Evolutionary conservation across 2,329 filamentous ascomycete species (phyloP), one percentile per base, ranked within the genome.

Genomic region (Trichoderma koningii): DNA sequence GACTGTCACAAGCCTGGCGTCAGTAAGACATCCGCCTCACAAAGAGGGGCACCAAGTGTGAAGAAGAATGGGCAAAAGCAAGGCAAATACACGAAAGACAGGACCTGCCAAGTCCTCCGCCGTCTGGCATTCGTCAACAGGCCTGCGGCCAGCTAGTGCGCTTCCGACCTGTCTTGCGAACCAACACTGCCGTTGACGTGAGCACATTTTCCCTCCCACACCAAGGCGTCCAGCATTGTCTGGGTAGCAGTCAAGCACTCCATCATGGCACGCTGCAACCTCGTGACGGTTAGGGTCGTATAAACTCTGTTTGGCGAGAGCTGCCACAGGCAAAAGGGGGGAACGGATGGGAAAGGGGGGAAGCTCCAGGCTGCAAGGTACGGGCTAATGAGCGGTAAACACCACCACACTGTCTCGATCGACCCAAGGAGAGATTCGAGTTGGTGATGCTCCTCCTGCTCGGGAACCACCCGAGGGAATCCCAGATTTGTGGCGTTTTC

Each of bases 311-410:
- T 57, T 52, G 47, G 57, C 38, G 48, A 44, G 17, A 34, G 34
- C 28, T 52, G 57, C 52, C 34, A 62, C 57, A 34, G 21, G 23
- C n/a, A 57, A 57, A 19, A n/a, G 41, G 21, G 15, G 14, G 38
- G 21, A 6, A 38, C 34, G 34, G 10, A 9, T 38, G 34, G 10
- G 12, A 38, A 34, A 10, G 34, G 34, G 10, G 10, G 34, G 34
- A 10, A 3, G 7, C 34, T 26, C 30, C n/a, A 30, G 59, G 59
- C 59, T 62, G 59, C 59, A 62, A 62, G 59, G 59, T n/a, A 62
- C 59, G 21, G 28, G 6, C 10, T 17, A 17, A 28, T 44, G 47
- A 23, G 10, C 21, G 56, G 45, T 17, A 60, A 51, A n/a, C 45
- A 30, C 45, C 45, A 60, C 45, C 45, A 26, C 19, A 38, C 9